Percentiles rank a stretch among this genome's conserved stretches.
These are phyloP conservation scores for Myochromella boudieri DNA, from an alignment of 768 basidiomycete genomes.

Conservation along the genomic window DNA sequence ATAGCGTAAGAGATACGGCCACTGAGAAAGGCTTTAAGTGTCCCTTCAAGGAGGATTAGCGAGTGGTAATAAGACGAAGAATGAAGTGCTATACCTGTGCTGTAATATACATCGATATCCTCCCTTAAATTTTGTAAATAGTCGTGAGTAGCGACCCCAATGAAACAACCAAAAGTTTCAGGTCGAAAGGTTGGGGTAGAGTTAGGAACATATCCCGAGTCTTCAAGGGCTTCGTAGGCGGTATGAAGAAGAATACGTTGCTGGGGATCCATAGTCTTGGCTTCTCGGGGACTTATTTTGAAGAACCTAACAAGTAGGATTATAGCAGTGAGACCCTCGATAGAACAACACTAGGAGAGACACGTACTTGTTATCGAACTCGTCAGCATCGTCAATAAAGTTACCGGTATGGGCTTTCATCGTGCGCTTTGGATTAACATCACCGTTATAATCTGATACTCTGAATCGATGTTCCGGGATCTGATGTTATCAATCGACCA, in stretches of 20 bases:
- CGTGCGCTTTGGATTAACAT: slow-evolving; percentile 31
- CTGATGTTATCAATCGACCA: slow-evolving; percentile 31
- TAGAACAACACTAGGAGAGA: not conserved
- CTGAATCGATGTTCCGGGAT: slow-evolving; percentile 63
- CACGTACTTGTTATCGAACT: slow-evolving; percentile 59
- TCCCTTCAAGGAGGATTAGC: slow-evolving; percentile 42
- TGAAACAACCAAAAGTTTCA: slow-evolving; percentile 60
- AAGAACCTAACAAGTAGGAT: slow-evolving; percentile 52
- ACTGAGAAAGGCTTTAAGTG: slow-evolving; percentile 63
- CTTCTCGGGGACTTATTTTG: slow-evolving; percentile 72
- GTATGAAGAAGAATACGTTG: slow-evolving; percentile 67
- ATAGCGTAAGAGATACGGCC: slow-evolving; percentile 73
- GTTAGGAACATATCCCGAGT: slow-evolving; percentile 67
- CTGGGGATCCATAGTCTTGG: slow-evolving; percentile 75
- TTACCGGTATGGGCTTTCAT: slow-evolving; percentile 61
- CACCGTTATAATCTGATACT: slow-evolving; percentile 36
- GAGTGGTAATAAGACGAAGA: not conserved
- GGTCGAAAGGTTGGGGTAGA: slow-evolving; percentile 50
- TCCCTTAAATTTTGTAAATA: slow-evolving; percentile 64
- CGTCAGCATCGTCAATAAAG: slow-evolving; percentile 55
- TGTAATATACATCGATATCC: slow-evolving; percentile 69
- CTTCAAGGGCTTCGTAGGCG: slow-evolving; percentile 68
- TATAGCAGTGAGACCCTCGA: not conserved
- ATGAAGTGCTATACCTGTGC: slow-evolving; percentile 46
- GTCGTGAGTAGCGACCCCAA: slow-evolving; percentile 71